phyloP scores from a whole-genome alignment of 1,284 basidiomycete species.

The Cryptococcus sp. region DNA sequence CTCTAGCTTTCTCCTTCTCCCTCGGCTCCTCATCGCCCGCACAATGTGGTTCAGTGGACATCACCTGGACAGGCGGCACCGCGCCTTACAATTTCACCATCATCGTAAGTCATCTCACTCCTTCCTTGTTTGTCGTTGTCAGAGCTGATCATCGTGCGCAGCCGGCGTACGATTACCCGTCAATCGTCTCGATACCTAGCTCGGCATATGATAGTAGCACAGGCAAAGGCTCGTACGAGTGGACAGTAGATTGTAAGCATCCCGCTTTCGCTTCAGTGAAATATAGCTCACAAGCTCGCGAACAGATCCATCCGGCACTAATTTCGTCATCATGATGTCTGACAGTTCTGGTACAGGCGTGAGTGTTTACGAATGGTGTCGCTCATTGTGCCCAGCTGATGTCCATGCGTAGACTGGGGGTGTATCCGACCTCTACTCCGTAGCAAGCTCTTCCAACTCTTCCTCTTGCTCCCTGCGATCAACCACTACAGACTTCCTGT shows the following conservation, averaged over 20 bases:
- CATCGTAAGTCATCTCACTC: conserved; percentile 26
- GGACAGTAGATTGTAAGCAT: conserved; percentile 41
- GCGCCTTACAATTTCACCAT: conserved; percentile 37
- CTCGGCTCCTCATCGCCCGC: conserved; percentile 17
- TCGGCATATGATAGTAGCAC: conserved; percentile 21
- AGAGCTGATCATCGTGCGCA: conserved; percentile 13
- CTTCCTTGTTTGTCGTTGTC: background rate
- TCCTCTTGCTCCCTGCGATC: conserved; percentile 29
- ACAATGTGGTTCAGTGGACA: conserved; percentile 29
- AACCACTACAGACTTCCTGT: conserved; percentile 32
- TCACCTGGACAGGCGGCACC: conserved; percentile 34
- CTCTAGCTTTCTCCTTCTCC: conserved; percentile 28
- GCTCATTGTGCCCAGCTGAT: conserved; percentile 1
- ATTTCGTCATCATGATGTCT: conserved; percentile 44
- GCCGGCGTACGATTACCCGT: conserved; percentile 44
- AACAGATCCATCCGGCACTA: conserved; percentile 36
- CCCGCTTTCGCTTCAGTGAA: background rate
- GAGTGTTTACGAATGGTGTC: conserved; percentile 12
- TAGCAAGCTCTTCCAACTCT: conserved; percentile 18
- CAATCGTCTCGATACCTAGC: conserved; percentile 35
- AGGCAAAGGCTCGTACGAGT: conserved; percentile 26
- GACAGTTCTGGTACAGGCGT: conserved; percentile 43
- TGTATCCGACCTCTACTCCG: conserved; percentile 33
- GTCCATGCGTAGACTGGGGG: conserved; percentile 38
- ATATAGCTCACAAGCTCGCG: background rate